Evolutionary conservation across 495 filamentous ascomycete species (phyloP).

Genomic region (Aspergillus saccharolyticus): DNA sequence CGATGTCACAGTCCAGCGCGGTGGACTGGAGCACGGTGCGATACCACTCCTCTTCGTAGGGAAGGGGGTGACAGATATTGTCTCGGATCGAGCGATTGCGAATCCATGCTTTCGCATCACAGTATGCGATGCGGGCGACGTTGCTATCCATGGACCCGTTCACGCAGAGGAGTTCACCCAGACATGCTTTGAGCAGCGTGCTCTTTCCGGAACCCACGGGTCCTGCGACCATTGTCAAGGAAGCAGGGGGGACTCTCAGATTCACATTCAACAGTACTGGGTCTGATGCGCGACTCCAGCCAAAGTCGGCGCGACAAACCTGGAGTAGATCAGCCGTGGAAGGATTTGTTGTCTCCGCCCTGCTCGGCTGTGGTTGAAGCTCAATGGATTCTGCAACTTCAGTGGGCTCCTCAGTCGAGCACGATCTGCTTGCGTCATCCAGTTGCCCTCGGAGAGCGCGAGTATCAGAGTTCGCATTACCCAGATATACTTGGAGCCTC

Average conservation of each 20-base stretch:
- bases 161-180: conserved; percentile 13
- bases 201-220: conserved; percentile 26
- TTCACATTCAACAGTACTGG: not conserved
- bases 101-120: conserved; percentile 35
- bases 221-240: not conserved
- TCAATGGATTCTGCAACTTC: not conserved
- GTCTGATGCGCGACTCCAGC: not conserved
- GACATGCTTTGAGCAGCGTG: conserved; percentile 27
- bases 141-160: conserved; percentile 4
- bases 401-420: not conserved
- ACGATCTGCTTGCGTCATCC: too few species aligned
- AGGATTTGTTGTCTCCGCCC: not conserved
- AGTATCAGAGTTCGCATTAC: not conserved
- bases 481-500: not conserved
- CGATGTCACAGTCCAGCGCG: conserved; percentile 27
- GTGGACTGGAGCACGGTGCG: conserved; percentile 25
- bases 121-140: conserved; percentile 25
- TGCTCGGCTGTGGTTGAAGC: not conserved
- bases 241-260: not conserved
- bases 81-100: conserved; percentile 34
- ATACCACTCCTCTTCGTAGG: conserved; percentile 30
- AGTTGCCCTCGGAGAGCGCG: not conserved
- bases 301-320: not conserved
- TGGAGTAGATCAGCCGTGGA: not conserved
- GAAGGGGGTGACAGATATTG: conserved; percentile 22